A percentile compares a stretch with the other conserved stretches of the same genome.
Evolutionary conservation across 2,329 filamentous ascomycete species (phyloP).

Genomic region (Sclerotiophoma versabilis): DNA sequence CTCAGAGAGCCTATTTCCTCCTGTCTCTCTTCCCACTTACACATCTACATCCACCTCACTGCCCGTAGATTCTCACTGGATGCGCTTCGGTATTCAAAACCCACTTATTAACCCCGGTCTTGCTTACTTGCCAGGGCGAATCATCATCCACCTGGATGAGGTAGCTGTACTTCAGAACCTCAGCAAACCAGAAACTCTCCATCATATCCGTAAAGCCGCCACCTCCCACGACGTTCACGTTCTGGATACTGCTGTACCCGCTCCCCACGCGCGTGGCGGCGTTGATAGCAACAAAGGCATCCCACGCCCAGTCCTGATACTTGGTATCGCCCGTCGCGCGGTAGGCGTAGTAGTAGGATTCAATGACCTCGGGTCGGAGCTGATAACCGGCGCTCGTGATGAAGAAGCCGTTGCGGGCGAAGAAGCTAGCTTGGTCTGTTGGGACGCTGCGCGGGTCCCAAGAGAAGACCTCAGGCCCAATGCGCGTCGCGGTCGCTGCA

Average conservation of each 20-base stretch:
- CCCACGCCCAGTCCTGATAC: conserved; percentile 87
- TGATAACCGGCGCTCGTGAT: conserved; percentile 68
- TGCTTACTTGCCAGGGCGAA: conserved; percentile 64
- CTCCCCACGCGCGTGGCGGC: conserved; percentile 67
- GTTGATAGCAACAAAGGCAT: conserved; percentile 74
- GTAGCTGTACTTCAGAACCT: conserved; percentile 85
- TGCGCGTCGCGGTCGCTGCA: conserved; percentile 68
- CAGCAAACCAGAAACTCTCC: conserved; percentile 88
- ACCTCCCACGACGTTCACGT: conserved; percentile 71
- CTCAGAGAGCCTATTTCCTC: background rate
- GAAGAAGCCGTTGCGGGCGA: conserved; percentile 73
- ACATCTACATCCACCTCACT: background rate
- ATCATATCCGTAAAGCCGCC: conserved; percentile 72
- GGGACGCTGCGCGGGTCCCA: conserved; percentile 49
- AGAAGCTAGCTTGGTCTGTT: conserved; percentile 62
- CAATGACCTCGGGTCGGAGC: conserved; percentile 81
- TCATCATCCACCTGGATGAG: conserved; percentile 69
- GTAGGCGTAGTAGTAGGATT: conserved; percentile 88
- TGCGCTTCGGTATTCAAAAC: conserved; percentile 73
- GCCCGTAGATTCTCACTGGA: conserved; percentile 58
- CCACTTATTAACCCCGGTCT: conserved; percentile 59
- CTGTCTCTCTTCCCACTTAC: background rate
- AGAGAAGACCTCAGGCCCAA: conserved; percentile 72
- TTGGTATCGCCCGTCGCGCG: conserved; percentile 75
- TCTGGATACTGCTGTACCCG: conserved; percentile 69